These are phyloP conservation scores for Termitomyces titanicus DNA, from an alignment of 768 basidiomycete species.

Conservation along the genomic window DNA sequence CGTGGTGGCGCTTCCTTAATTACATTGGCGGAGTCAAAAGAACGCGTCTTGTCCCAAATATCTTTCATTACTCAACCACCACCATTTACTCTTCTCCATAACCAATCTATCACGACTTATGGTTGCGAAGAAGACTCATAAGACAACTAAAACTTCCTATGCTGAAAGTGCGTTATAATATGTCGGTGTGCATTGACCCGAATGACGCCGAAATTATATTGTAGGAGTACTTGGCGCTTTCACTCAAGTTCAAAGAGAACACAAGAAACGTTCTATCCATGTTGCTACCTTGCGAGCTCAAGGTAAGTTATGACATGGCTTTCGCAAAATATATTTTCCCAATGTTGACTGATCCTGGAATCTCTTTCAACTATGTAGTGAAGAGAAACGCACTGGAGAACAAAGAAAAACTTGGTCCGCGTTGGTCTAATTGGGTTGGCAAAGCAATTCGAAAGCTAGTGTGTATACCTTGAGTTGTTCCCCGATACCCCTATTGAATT, in stretches of 20 bases:
- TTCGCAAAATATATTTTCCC: not conserved
- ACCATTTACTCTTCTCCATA: not conserved
- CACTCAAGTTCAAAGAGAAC: slow-evolving; percentile 39
- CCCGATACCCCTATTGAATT: not conserved
- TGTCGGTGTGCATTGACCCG: not conserved
- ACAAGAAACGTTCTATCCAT: slow-evolving; percentile 42
- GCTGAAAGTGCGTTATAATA: slow-evolving; percentile 33
- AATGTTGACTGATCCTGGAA: not conserved
- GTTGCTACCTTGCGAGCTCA: slow-evolving; percentile 44
- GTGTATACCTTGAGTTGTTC: slow-evolving; percentile 9
- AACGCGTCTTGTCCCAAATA: not conserved
- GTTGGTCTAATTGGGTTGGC: slow-evolving; percentile 46
- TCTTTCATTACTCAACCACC: too few species aligned
- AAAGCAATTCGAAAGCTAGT: slow-evolving; percentile 44
- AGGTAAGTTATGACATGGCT: slow-evolving; percentile 21
- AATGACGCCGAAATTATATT: slow-evolving; percentile 1
- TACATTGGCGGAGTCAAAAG: slow-evolving; percentile 2
- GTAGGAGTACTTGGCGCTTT: slow-evolving; percentile 46
- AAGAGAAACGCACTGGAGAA: slow-evolving; percentile 40
- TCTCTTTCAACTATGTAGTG: slow-evolving; percentile 25
- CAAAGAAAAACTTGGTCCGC: slow-evolving; percentile 43
- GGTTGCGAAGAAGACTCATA: slow-evolving; percentile 27
- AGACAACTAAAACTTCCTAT: slow-evolving; percentile 32
- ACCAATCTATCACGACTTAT: slow-evolving; percentile 13
- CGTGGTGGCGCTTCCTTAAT: slow-evolving; percentile 5